Evolutionary conservation across 257 asterid genomes (phyloP).

Genomic region (Solanum bulbocastanum): DNA sequence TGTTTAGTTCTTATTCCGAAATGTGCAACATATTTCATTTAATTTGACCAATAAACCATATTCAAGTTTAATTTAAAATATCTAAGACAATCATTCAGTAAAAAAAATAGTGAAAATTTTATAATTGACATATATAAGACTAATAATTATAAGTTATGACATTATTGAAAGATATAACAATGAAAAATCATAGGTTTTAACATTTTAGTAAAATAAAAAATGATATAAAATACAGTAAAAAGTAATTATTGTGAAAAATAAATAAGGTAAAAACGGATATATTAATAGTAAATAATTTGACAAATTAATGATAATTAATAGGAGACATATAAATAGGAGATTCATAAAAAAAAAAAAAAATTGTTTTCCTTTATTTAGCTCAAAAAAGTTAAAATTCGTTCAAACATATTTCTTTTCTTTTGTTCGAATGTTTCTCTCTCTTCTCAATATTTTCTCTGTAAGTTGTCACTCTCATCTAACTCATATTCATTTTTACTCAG

Average conservation of each 20-base stretch:
- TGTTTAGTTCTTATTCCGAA: not conserved
- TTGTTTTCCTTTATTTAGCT: not conserved
- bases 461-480: not conserved
- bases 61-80: not conserved
- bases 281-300: not conserved
- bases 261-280: not conserved
- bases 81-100: not conserved
- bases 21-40: not conserved
- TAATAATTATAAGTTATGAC: not conserved
- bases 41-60: not conserved
- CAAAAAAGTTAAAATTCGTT: not conserved
- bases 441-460: not conserved
- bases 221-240: no score
- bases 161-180: no score
- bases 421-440: not conserved
- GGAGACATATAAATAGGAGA: not conserved
- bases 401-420: not conserved
- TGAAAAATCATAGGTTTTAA: not conserved
- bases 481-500: no score
- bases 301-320: not conserved
- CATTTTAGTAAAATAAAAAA: no score
- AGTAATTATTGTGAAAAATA: no score
- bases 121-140: not conserved
- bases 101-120: not conserved
- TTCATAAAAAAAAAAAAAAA: not conserved